phyloP scores from a whole-genome alignment of 2,329 filamentous ascomycete genomes.

The Paecilomyces sp. region DNA sequence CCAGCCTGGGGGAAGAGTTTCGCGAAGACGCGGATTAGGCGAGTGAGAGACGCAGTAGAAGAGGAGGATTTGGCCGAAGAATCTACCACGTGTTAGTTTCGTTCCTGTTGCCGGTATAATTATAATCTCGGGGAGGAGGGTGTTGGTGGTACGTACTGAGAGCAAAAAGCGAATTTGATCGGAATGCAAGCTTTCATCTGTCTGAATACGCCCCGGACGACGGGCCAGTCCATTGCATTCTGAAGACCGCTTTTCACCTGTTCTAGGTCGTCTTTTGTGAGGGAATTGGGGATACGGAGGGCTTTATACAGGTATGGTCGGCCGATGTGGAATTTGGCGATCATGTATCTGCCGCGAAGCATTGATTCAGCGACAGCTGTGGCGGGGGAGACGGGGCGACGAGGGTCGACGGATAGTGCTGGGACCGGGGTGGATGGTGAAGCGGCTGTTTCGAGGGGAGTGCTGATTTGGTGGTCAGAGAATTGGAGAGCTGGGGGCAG shows the following conservation, averaged over 20 bases:
- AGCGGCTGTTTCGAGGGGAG: conserved; percentile 10
- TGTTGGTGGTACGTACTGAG: conserved; percentile 19
- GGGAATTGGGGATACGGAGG: conserved; percentile 26
- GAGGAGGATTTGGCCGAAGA: conserved; percentile 36
- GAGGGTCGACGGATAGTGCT: conserved; percentile 8
- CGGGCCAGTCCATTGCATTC: conserved; percentile 37
- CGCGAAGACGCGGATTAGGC: conserved; percentile 24
- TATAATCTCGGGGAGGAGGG: too few species aligned
- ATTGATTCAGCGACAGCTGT: conserved; percentile 30
- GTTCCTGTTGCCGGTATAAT: neutral
- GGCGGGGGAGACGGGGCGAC: conserved; percentile 23
- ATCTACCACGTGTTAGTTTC: conserved; percentile 12
- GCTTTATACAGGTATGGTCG: conserved; percentile 37
- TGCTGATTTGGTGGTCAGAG: conserved; percentile 21
- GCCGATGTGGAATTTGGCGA: conserved; percentile 35
- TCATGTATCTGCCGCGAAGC: conserved; percentile 30
- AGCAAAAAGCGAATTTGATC: conserved; percentile 35
- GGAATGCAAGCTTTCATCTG: conserved; percentile 37
- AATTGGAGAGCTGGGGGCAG: conserved; percentile 44
- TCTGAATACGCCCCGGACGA: conserved; percentile 30
- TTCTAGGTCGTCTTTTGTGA: conserved; percentile 33
- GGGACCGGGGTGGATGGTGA: conserved; percentile 14
- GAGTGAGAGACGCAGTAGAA: conserved; percentile 37
- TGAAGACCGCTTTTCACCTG: conserved; percentile 31
- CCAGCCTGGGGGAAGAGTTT: conserved; percentile 30